Conservation (phyloP, 1,284 basidiomycete genomes). For the Cystobasidiaceae sp. region DNA sequence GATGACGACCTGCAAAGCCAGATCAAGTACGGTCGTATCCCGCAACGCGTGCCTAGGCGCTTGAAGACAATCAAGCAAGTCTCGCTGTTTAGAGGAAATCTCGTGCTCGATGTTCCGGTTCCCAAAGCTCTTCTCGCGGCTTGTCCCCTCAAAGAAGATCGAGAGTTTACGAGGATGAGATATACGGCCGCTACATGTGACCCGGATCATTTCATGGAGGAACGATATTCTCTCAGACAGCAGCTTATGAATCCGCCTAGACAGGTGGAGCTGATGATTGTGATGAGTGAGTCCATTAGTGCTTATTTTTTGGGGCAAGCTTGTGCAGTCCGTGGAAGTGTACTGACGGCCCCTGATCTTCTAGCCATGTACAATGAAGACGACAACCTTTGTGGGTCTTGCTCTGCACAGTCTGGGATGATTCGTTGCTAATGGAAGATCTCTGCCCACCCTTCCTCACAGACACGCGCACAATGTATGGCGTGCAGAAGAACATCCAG, state of each 20-base stretch:
- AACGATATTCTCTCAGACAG: conserved; percentile 76
- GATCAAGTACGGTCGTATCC: conserved; percentile 69
- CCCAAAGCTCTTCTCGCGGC: conserved; percentile 77
- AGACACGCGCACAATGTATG: conserved; percentile 72
- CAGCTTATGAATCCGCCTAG: conserved; percentile 80
- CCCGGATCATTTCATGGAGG: conserved; percentile 75
- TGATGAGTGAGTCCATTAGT: conserved; percentile 74
- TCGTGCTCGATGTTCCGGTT: conserved; percentile 79
- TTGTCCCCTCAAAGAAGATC: conserved; percentile 65
- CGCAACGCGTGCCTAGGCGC: conserved; percentile 73
- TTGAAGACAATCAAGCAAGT: conserved; percentile 79
- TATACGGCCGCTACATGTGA: conserved; percentile 54
- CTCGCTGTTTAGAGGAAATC: conserved; percentile 82
- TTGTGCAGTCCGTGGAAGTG: too few relatives aligned
- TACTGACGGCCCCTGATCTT: neutral
- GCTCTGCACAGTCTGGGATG: too few relatives aligned
- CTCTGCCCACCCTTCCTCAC: conserved; percentile 21
- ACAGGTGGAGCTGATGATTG: conserved; percentile 72
- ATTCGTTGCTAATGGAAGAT: too few relatives aligned
- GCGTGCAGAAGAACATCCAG: conserved; percentile 69
- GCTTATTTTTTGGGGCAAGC: too few relatives aligned
- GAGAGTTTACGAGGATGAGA: conserved; percentile 92
- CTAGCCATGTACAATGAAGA: conserved; percentile 52
- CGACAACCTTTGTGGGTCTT: conserved; percentile 58
- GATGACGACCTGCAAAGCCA: conserved; percentile 45